Evolutionary conservation across 2,329 filamentous ascomycete species (phyloP), one percentile per base, ranked within the genome.

Genomic region (Fulvia fulva): DNA sequence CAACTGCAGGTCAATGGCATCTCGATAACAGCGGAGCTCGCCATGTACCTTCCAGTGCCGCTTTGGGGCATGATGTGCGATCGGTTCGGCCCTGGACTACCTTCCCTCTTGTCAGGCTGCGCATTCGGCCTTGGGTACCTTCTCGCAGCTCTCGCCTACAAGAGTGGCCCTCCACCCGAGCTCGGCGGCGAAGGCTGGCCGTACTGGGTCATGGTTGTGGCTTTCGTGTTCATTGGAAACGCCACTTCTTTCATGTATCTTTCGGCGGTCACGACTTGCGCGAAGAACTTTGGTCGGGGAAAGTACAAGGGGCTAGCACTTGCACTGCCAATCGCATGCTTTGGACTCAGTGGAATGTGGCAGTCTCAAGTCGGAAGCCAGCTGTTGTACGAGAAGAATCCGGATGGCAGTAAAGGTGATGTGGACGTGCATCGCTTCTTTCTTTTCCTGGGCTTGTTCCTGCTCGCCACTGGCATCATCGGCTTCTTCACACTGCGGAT

Each of bases 261-360:
- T 56, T 84, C 87, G 52, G 88, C 91, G 1, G 88, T 99, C n/a
- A 93, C 93, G 6, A 96, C 93, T 0, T 96, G 91, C 70, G 94
- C 94, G 34, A 99, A 99, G 84, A 99, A 97, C 76, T 99, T 97
- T 76, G 92, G 92, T 51, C 86, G 88, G 60, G 91, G 91, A 3
- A 89, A 87, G 69, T 87, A 95, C 69, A 88, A 93, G 68, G 94
- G 94, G 0, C 77, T 99, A 52, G 93, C 95, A 60, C 81, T 99
- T 56, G 92, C 93, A 1, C 81, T 90, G 59, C 94, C 94, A 1
- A 97, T 97, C 72, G 91, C 94, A 0, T 88, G 90, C 6, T 96
- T 97, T 72, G 94, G 94, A 0, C 75, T 99, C 57, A 96, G 92
- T 70, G 91, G 92, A 50, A 93, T 99, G 88, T 96, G 94, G 89